phyloP scores from a whole-genome alignment of 2,329 filamentous ascomycete species.

The Ascosphaera aggregata region DNA sequence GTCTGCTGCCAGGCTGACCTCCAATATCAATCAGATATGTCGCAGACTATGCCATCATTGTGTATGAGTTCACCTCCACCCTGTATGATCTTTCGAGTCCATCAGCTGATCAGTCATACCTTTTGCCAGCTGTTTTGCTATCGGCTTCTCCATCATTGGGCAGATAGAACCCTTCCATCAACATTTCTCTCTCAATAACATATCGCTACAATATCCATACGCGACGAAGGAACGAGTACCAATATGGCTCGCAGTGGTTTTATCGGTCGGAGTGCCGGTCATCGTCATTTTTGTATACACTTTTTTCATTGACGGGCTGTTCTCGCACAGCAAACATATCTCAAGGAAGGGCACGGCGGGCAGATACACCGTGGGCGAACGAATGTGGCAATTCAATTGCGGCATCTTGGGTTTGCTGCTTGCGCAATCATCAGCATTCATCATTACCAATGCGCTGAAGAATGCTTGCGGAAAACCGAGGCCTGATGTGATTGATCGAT shows the following conservation, averaged over 20 bases:
- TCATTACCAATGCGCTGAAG: conserved; percentile 33
- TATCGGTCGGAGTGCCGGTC: conserved; percentile 26
- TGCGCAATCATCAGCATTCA: conserved; percentile 30
- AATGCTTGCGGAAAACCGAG: conserved; percentile 35
- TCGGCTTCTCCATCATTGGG: conserved; percentile 29
- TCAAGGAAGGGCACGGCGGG: conserved; percentile 18
- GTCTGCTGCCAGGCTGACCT: not conserved
- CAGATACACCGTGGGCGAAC: conserved; percentile 29
- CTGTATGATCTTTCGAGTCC: conserved; percentile 1
- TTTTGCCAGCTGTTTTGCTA: conserved; percentile 24
- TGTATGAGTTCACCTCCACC: conserved; percentile 18
- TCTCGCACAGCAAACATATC: conserved; percentile 26
- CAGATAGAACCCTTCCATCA: conserved; percentile 31
- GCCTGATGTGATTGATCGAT: conserved; percentile 34
- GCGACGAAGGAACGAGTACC: conserved; percentile 31
- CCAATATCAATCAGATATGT: conserved; percentile 23
- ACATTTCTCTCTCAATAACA: conserved; percentile 32
- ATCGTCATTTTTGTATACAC: conserved; percentile 31
- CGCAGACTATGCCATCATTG: conserved; percentile 33
- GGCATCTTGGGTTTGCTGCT: conserved; percentile 32
- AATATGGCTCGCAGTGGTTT: conserved; percentile 24
- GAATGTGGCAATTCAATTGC: conserved; percentile 39
- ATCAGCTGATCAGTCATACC: conserved; percentile 2
- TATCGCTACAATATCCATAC: conserved; percentile 33
- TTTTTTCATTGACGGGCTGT: conserved; percentile 32